phyloP scores from a whole-genome alignment of 2,329 filamentous ascomycete species.

The Fusarium succisae region DNA sequence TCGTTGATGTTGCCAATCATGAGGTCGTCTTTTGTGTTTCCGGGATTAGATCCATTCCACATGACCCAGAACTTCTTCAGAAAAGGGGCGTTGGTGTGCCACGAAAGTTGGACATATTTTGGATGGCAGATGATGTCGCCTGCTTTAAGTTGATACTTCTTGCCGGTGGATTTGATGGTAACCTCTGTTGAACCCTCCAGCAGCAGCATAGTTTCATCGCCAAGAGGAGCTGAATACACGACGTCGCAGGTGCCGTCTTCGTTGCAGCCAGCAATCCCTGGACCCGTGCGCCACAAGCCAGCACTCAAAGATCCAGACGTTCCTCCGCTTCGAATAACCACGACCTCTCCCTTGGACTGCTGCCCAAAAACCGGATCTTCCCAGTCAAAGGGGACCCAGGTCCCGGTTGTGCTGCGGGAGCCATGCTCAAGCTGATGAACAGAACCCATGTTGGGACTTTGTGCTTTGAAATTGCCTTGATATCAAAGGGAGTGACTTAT shows the following conservation, averaged over 20 bases:
- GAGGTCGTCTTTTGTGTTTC: background rate
- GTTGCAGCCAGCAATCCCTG: background rate
- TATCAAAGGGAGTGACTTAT: background rate
- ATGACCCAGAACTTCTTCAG: background rate
- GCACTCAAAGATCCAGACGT: background rate
- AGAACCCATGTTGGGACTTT: background rate
- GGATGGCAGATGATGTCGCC: background rate
- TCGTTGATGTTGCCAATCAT: background rate
- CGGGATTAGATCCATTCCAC: background rate
- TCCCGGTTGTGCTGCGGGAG: background rate
- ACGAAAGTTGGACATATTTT: background rate
- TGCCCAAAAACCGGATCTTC: background rate
- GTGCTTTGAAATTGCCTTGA: background rate
- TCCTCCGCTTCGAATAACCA: background rate
- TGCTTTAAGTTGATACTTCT: background rate
- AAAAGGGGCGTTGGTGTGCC: background rate
- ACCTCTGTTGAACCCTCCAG: background rate
- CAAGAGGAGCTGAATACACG: background rate
- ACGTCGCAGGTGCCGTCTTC: background rate
- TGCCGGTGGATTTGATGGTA: background rate
- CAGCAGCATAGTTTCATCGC: background rate
- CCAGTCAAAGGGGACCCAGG: background rate
- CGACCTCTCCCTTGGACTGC: background rate
- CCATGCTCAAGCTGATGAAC: background rate
- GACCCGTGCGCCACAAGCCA: background rate